These are phyloP conservation scores for Corchorus olitorius DNA, from an alignment of 345 rosid species.

Conservation along the genomic window DNA sequence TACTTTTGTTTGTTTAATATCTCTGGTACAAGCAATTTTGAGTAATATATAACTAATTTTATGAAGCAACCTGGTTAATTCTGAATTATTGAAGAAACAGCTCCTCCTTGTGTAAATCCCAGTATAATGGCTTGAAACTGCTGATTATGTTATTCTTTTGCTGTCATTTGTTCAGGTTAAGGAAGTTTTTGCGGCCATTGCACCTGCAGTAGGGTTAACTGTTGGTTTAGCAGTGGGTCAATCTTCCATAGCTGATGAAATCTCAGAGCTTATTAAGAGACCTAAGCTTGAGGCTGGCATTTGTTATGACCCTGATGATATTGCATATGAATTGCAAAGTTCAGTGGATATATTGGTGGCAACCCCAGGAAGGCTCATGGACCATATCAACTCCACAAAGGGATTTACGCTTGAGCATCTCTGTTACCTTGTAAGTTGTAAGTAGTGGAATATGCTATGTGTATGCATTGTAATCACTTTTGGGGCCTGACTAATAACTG, in stretches of 20 bases:
- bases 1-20: not conserved
- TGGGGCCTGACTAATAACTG: not conserved
- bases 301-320: conserved; percentile 76
- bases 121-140: not conserved
- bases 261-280: conserved; percentile 69
- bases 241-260: conserved; percentile 86
- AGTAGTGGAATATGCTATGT: not conserved
- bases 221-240: conserved; percentile 98
- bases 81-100: not conserved
- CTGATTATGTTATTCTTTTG: not conserved
- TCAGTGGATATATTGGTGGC: conserved; percentile 93
- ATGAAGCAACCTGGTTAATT: not conserved
- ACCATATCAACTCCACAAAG: conserved; percentile 79
- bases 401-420: conserved; percentile 97
- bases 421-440: conserved; percentile 73
- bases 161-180: conserved; percentile 59
- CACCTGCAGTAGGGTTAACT: conserved; percentile 87
- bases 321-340: conserved; percentile 54
- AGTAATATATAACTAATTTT: not conserved
- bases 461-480: not conserved
- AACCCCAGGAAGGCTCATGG: conserved; percentile 99
- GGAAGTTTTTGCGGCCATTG: conserved; percentile 86
- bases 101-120: not conserved
- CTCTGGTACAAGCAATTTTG: not conserved
- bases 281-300: conserved; percentile 83